Conservation (phyloP, 2,329 filamentous ascomycete species). For the Monilinia fructigena region DNA sequence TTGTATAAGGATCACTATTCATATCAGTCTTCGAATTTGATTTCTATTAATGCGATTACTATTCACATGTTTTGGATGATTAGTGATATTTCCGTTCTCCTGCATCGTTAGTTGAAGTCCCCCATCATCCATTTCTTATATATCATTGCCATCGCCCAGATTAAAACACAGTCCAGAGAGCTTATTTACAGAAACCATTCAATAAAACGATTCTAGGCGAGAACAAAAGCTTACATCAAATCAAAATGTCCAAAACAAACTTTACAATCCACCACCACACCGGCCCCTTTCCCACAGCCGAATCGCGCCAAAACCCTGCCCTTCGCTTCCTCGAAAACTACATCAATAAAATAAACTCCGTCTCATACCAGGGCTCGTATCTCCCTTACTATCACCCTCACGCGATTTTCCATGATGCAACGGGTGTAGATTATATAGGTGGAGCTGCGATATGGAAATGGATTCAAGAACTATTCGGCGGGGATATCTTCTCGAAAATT, state of each 20-base stretch:
- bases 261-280: neutral
- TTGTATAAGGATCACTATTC: neutral
- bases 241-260: neutral
- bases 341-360: no score
- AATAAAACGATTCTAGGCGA: no score
- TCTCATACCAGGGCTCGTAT: no score
- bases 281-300: constrained; percentile 1
- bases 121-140: no score
- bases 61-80: neutral
- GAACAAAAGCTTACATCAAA: no score
- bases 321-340: constrained; percentile 19
- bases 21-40: neutral
- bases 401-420: no score
- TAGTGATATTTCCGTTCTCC: neutral
- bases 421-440: no score
- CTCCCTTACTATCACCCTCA: no score
- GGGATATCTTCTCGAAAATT: neutral
- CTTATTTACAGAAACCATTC: no score
- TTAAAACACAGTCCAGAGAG: neutral
- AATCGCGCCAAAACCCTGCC: constrained; percentile 1
- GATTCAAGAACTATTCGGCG: constrained; percentile 14
- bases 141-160: no score
- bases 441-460: constrained; percentile 16
- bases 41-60: neutral
- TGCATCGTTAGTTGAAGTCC: no score